Base-by-base conservation (phyloP, 352 stramenopile genomes). In the Aphanomyces astaci region DNA sequence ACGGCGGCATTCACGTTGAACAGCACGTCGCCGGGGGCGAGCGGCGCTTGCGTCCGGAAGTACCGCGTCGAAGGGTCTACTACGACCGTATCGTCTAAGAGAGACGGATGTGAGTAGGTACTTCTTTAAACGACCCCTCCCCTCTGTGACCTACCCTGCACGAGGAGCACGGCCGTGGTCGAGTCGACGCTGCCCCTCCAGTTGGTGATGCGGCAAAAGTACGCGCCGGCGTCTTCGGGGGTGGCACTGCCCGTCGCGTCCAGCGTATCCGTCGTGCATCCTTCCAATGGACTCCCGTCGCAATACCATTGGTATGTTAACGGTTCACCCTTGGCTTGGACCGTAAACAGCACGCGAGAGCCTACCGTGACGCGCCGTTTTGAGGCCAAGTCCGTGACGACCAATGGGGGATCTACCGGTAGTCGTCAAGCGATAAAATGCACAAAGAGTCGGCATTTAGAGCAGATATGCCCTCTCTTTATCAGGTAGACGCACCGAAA, bases 281-380 rank as follows among this genome's bases (percentile, higher is more conserved):
- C 72, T 0, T 76, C 65, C 19, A 90, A 70, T 0, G 63, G 40
- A 15, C 55, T 52, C 11, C 60, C 67, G 56, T 87, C 62, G 13
- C 40, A 53, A 40, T 80, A 88, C 84, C 84, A 92, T 62, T 89
- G 82, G 33, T 89, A 92, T 2, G 27, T 66, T 0, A 92, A 70
- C 13, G 82, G 84, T n/a, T 92, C 82, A 13, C 84, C 84, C 53
- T 84, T 84, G 9, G 76, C 82, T 46, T 76, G 60, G 25, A 90
- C 67, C 19, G 60, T 71, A 0, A 89, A 56, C 55, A 84, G 66
- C 0, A 87, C 70, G 53, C 78, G 80, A 30, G 81, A 84, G 24
- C 89, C 78, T 2, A 89, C 72, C 1, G 79, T 53, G 2, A 72
- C 78, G 15, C 59, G 67, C 1, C 81, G 67, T 2, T 73, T 31